These are phyloP conservation scores for Digitaria exilis DNA, from an alignment of 202 grass and related monocot species.

Conservation along the genomic window DNA sequence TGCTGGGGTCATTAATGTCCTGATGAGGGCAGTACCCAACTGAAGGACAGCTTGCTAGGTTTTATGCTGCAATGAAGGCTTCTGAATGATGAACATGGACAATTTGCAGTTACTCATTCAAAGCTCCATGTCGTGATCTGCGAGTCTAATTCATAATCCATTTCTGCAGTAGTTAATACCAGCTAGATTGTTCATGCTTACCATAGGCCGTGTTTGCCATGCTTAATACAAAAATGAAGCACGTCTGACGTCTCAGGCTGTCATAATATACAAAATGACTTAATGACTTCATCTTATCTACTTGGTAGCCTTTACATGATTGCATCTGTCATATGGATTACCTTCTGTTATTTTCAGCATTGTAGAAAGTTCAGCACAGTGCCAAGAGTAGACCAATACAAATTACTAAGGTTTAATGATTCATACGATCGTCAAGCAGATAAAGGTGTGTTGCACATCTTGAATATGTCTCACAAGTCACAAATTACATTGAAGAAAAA, in stretches of 20 bases:
- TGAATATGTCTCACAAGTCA: not conserved
- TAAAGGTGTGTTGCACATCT: not conserved
- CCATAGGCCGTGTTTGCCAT: slow-evolving; percentile 11
- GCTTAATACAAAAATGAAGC: slow-evolving; percentile 29
- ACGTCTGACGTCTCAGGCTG: slow-evolving; percentile 23
- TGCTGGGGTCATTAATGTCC: not conserved
- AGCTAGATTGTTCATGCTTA: slow-evolving; percentile 15
- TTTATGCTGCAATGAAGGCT: not conserved
- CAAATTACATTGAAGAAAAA: not conserved
- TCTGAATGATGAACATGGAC: slow-evolving; percentile 23
- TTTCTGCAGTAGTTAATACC: slow-evolving; percentile 22
- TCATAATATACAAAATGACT: slow-evolving; percentile 5
- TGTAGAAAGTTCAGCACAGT: not conserved
- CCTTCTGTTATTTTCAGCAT: not conserved
- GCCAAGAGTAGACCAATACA: not conserved
- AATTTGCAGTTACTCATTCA: slow-evolving; percentile 29
- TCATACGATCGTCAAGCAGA: not conserved
- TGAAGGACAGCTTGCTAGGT: slow-evolving; percentile 30
- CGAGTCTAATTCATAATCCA: not conserved
- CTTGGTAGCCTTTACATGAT: not conserved
- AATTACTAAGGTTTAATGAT: not conserved
- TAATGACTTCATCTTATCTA: slow-evolving; percentile 14
- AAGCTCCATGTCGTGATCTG: slow-evolving; percentile 14
- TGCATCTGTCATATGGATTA: not conserved
- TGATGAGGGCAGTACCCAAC: not conserved